These are phyloP conservation scores for Moesziomyces sp. DNA, from an alignment of 1,284 basidiomycete genomes.

Conservation along the genomic window DNA sequence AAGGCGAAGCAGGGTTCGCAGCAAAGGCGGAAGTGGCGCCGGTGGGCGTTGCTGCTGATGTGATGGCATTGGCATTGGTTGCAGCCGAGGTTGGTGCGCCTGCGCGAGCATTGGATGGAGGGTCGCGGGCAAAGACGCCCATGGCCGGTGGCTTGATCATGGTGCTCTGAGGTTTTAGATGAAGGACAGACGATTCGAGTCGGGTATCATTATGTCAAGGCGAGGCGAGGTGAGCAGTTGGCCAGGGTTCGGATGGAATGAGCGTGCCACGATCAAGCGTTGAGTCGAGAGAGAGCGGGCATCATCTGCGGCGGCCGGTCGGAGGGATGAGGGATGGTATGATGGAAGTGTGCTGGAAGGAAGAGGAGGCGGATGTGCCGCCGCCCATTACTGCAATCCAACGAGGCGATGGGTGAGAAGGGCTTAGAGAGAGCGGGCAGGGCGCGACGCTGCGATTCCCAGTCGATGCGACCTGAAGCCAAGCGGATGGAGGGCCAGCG, in stretches of 20 bases:
- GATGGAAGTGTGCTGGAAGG: neutral
- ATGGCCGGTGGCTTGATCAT: constrained; percentile 49
- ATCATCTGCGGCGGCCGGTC: neutral
- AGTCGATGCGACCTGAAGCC: too few species aligned
- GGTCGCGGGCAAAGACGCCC: constrained; percentile 51
- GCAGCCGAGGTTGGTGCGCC: constrained; percentile 7
- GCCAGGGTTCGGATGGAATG: neutral
- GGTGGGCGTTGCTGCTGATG: neutral
- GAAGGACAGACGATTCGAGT: neutral
- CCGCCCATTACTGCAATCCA: too few species aligned
- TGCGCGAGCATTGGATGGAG: constrained; percentile 14
- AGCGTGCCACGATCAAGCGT: neutral
- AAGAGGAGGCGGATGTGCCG: neutral
- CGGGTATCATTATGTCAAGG: neutral
- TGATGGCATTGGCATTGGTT: too few species aligned
- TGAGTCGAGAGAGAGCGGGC: too few species aligned
- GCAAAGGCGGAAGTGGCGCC: neutral
- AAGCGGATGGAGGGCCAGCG: neutral
- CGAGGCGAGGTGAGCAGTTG: neutral
- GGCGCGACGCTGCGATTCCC: too few species aligned
- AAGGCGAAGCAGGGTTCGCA: neutral
- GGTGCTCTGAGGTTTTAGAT: neutral
- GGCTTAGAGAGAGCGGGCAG: too few species aligned
- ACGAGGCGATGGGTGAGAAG: too few species aligned
- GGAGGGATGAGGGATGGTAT: too few species aligned